phyloP scores from a whole-genome alignment of 306 rosid genomes.

The Lathyrus oleraceus region DNA sequence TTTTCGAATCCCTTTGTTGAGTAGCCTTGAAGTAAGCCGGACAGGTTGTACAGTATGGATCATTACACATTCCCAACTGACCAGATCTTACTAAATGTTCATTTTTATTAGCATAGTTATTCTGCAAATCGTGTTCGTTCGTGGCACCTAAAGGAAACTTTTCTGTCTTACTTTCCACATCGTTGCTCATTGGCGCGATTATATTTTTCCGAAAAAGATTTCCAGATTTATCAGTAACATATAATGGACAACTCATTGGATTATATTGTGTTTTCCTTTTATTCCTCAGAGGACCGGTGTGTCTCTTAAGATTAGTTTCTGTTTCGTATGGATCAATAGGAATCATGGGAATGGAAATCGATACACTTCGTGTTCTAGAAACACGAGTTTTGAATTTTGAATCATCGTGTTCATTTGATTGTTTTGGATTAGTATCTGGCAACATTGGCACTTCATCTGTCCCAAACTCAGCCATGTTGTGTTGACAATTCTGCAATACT shows the following conservation, averaged over 20 bases:
- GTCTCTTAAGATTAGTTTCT: conserved; percentile 55
- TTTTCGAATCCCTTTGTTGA: conserved; percentile 47
- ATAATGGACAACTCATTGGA: conserved; percentile 70
- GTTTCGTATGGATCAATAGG: conserved; percentile 48
- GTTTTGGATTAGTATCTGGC: conserved; percentile 42
- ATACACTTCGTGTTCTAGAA: conserved; percentile 58
- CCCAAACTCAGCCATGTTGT: conserved; percentile 57
- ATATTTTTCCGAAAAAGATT: conserved; percentile 35
- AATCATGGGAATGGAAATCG: conserved; percentile 56
- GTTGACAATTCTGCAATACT: conserved; percentile 36
- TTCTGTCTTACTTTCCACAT: conserved; percentile 45
- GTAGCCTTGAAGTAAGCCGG: conserved; percentile 63
- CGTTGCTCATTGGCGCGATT: conserved; percentile 34
- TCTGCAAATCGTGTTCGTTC: conserved; percentile 43
- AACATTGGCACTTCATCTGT: conserved; percentile 64
- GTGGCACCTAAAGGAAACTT: conserved; percentile 39
- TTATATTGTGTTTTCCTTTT: conserved; percentile 49
- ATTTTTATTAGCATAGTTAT: conserved; percentile 49
- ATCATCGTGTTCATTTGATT: conserved; percentile 38
- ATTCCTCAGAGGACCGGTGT: conserved; percentile 71
- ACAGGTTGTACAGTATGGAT: conserved; percentile 88
- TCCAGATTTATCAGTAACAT: conserved; percentile 44
- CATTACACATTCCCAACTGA: conserved; percentile 84
- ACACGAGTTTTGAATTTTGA: conserved; percentile 41
- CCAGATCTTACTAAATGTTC: conserved; percentile 87